These are phyloP conservation scores for Solanum paucissectum DNA, from an alignment of 257 asterid genomes.

Conservation along the genomic window DNA sequence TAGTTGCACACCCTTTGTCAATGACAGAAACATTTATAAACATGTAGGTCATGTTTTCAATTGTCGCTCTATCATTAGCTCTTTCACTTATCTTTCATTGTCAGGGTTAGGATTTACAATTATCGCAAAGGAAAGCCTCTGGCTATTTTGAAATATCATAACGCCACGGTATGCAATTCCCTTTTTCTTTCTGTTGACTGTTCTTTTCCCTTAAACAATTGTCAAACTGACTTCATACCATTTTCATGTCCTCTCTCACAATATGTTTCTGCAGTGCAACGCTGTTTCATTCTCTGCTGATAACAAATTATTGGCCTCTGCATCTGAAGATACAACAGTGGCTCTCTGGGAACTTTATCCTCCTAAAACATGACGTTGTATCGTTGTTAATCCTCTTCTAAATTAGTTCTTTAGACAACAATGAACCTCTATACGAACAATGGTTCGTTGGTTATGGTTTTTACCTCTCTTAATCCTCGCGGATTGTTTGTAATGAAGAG, in stretches of 20 bases:
- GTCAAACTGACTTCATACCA: neutral
- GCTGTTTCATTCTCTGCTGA: slow-evolving; percentile 61
- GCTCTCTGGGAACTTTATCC: slow-evolving; percentile 94
- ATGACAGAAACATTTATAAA: neutral
- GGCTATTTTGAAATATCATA: slow-evolving; percentile 90
- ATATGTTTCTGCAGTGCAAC: slow-evolving; percentile 36
- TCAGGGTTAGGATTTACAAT: slow-evolving; percentile 67
- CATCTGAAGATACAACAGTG: slow-evolving; percentile 74
- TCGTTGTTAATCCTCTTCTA: neutral
- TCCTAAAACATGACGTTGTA: slow-evolving; percentile 21
- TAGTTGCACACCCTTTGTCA: neutral
- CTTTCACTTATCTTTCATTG: neutral
- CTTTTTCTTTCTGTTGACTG: neutral
- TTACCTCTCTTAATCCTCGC: neutral
- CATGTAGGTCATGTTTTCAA: neutral
- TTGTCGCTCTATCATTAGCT: neutral
- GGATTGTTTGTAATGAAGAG: neutral
- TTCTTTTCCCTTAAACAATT: neutral
- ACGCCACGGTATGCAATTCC: slow-evolving; percentile 17
- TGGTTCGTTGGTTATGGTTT: neutral
- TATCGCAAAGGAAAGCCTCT: slow-evolving; percentile 77
- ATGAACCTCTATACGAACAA: neutral
- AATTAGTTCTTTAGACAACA: neutral
- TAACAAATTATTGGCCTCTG: slow-evolving; percentile 62
- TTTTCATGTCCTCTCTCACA: neutral